Evolutionary conservation across 192 early-diverging fungal species (phyloP).

Genomic region (Gryganskiella cystojenkinii): DNA sequence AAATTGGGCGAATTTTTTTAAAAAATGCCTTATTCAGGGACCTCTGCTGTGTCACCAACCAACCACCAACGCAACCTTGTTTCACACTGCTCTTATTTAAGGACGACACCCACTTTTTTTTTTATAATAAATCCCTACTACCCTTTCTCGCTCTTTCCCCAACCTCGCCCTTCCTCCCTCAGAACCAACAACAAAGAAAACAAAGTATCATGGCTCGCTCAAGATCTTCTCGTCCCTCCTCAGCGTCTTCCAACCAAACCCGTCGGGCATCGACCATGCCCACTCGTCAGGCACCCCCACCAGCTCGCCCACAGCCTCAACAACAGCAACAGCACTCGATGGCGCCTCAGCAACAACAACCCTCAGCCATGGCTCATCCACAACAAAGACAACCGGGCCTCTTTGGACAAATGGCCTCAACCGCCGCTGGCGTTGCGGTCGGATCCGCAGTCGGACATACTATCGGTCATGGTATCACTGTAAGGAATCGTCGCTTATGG

Average conservation of each 20-base stretch:
- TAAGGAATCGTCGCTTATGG: not conserved
- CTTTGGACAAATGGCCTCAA: constrained; percentile 87
- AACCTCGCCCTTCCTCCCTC: too few relatives aligned
- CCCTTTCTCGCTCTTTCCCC: too few relatives aligned
- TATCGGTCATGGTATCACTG: constrained; percentile 49
- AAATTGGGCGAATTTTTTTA: too few relatives aligned
- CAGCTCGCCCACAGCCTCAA: constrained; percentile 55
- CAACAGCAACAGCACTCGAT: constrained; percentile 58
- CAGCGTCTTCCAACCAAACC: constrained; percentile 27
- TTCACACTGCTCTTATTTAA: too few relatives aligned
- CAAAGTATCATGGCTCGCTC: constrained; percentile 32
- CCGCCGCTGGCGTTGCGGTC: constrained; percentile 91
- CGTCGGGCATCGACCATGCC: constrained; percentile 49
- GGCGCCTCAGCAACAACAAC: constrained; percentile 3
- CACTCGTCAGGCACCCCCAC: constrained; percentile 55
- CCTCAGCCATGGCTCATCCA: constrained; percentile 61
- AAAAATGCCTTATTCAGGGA: too few relatives aligned
- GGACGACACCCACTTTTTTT: too few relatives aligned
- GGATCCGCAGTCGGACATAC: constrained; percentile 78
- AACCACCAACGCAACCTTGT: too few relatives aligned
- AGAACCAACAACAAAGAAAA: too few relatives aligned
- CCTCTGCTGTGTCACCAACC: too few relatives aligned
- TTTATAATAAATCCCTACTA: too few relatives aligned
- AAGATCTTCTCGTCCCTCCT: constrained; percentile 3
- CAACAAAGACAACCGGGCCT: constrained; percentile 69